Evolutionary conservation across 73 alveolate species (phyloP).

Genomic region (Diophrys appendiculata): DNA sequence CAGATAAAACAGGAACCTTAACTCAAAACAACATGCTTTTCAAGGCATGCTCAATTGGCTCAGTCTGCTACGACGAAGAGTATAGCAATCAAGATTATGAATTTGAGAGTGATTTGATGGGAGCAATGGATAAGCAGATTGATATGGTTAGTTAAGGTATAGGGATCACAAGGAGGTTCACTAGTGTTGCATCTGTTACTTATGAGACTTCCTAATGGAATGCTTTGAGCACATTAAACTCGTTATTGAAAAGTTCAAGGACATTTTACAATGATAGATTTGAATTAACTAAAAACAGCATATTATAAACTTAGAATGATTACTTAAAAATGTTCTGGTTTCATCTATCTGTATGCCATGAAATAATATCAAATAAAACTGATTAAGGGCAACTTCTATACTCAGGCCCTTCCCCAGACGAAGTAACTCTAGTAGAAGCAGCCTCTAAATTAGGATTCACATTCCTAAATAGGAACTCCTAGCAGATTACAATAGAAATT

Average conservation of each 20-base stretch:
- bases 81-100: not conserved
- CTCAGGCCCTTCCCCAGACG: constrained; percentile 95
- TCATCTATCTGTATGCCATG: constrained; percentile 62
- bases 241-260: not conserved
- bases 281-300: not conserved
- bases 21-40: constrained; percentile 79
- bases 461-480: constrained; percentile 67
- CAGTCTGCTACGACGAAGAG: constrained; percentile 38
- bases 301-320: constrained; percentile 62
- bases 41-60: constrained; percentile 55
- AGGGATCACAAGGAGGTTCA: not conserved
- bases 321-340: constrained; percentile 77
- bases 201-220: not conserved
- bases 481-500: constrained; percentile 58
- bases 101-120: not conserved
- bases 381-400: constrained; percentile 55
- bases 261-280: not conserved
- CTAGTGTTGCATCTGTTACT: not conserved
- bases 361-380: constrained; percentile 73
- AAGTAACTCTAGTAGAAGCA: constrained; percentile 85
- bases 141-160: not conserved
- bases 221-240: not conserved
- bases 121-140: not conserved
- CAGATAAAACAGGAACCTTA: constrained; percentile 98
- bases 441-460: constrained; percentile 79